Percentiles rank a stretch among this genome's conserved stretches.
These are phyloP conservation scores for Tuber aestivum DNA, from an alignment of 495 filamentous ascomycete species.

Conservation along the genomic window DNA sequence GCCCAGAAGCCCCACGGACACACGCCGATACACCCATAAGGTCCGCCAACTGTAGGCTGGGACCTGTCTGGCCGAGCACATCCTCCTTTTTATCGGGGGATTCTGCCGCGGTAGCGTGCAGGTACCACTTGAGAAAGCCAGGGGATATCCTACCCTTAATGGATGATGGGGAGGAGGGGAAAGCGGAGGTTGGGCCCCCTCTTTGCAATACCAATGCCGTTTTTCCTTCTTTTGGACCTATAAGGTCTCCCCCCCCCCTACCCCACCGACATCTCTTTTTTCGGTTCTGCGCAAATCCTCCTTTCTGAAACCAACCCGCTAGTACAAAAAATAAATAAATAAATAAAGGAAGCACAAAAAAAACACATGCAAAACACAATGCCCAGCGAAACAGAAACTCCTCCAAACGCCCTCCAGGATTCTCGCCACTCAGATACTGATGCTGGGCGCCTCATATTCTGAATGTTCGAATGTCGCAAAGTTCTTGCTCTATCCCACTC, in stretches of 20 bases:
- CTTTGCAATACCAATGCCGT: background rate
- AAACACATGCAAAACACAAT: background rate
- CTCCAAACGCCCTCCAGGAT: background rate
- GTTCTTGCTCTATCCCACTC: background rate
- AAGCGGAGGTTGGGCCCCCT: background rate
- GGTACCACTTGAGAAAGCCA: background rate
- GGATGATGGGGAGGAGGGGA: background rate
- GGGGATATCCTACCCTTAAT: background rate
- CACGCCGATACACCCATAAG: background rate
- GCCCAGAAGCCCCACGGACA: background rate
- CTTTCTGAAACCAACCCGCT: background rate
- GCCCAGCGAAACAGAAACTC: background rate
- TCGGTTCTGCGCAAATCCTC: background rate
- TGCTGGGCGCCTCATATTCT: background rate
- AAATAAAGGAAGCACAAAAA: background rate
- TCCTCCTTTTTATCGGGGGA: background rate
- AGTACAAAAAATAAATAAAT: background rate
- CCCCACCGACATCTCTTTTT: background rate
- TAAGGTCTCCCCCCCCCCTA: background rate
- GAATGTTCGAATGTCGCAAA: background rate
- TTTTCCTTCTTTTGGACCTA: background rate
- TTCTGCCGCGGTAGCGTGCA: background rate
- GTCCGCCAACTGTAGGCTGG: background rate
- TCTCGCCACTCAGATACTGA: background rate
- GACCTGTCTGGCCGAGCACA: background rate